Conservation (phyloP, 768 basidiomycete genomes). For the Termitomyces heimii region DNA sequence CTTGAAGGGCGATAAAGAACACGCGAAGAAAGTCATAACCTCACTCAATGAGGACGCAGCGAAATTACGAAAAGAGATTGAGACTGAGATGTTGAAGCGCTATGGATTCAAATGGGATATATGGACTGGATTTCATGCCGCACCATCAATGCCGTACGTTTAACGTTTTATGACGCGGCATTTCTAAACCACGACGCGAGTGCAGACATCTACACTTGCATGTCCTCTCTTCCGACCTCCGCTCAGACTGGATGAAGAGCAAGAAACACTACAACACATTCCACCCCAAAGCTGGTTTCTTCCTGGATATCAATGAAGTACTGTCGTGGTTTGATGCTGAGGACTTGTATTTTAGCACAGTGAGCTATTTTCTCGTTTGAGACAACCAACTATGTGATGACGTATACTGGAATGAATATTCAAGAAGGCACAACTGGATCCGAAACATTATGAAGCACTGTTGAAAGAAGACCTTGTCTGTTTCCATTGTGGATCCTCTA, state of each 20-base stretch:
- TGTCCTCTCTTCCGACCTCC: slow-evolving; percentile 75
- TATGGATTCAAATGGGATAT: slow-evolving; percentile 75
- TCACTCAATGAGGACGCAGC: slow-evolving; percentile 53
- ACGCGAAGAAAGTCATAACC: slow-evolving; percentile 47
- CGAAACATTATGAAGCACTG: slow-evolving; percentile 52
- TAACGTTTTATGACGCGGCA: neutral
- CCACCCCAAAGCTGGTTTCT: slow-evolving; percentile 79
- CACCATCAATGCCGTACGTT: slow-evolving; percentile 81
- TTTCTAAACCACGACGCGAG: neutral
- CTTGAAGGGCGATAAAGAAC: slow-evolving; percentile 44
- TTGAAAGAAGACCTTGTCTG: slow-evolving; percentile 67
- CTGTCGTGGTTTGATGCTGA: slow-evolving; percentile 74
- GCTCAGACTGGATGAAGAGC: slow-evolving; percentile 63
- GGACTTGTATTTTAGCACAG: slow-evolving; percentile 44
- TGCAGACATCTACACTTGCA: slow-evolving; percentile 79
- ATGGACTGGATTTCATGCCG: slow-evolving; percentile 80
- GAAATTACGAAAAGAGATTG: slow-evolving; percentile 51
- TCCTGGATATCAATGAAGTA: slow-evolving; percentile 73
- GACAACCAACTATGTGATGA: neutral
- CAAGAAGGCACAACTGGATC: slow-evolving; percentile 51
- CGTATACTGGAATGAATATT: neutral
- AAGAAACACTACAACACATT: slow-evolving; percentile 95
- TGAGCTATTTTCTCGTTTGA: slow-evolving; percentile 25
- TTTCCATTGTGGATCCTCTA: slow-evolving; percentile 56
- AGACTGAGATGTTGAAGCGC: slow-evolving; percentile 73